Percentiles rank a stretch among this genome's conserved stretches.
phyloP scores from a whole-genome alignment of 441 rosid genomes.

The Populus trichocarpa region DNA sequence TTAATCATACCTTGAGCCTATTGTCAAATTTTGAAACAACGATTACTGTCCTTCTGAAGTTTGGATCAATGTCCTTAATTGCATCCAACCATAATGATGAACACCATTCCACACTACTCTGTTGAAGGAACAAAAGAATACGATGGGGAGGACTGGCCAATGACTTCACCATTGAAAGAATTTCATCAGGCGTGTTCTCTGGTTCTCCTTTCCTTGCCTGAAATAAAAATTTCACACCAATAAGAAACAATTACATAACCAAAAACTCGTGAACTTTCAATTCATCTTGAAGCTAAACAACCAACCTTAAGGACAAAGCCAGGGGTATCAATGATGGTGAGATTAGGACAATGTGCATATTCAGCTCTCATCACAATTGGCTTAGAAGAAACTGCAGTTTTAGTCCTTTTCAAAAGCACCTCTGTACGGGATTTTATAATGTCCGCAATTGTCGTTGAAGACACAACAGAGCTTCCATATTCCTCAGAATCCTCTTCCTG shows the following conservation, averaged over 20 bases:
- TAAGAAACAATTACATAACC: not conserved
- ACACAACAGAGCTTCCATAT: conserved; percentile 68
- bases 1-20: conserved; percentile 74
- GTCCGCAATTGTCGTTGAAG: conserved; percentile 66
- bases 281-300: too few relatives aligned
- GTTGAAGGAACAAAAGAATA: conserved; percentile 85
- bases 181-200: conserved; percentile 84
- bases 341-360: conserved; percentile 91
- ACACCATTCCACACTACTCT: conserved; percentile 98
- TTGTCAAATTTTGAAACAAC: conserved; percentile 97
- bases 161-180: conserved; percentile 88
- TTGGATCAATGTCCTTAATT: conserved; percentile 86
- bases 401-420: conserved; percentile 55
- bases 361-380: conserved; percentile 98
- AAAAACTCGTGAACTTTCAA: not conserved
- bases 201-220: conserved; percentile 98
- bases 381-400: conserved; percentile 77
- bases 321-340: conserved; percentile 93
- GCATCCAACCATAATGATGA: conserved; percentile 94
- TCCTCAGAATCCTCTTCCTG: conserved; percentile 94
- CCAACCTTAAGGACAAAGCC: conserved; percentile 54
- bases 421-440: conserved; percentile 74
- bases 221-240: conserved; percentile 8
- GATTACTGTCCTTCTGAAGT: conserved; percentile 70
- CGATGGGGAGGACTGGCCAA: conserved; percentile 95